Base-by-base conservation (phyloP, 345 rosid genomes). In the Salix viminalis region DNA sequence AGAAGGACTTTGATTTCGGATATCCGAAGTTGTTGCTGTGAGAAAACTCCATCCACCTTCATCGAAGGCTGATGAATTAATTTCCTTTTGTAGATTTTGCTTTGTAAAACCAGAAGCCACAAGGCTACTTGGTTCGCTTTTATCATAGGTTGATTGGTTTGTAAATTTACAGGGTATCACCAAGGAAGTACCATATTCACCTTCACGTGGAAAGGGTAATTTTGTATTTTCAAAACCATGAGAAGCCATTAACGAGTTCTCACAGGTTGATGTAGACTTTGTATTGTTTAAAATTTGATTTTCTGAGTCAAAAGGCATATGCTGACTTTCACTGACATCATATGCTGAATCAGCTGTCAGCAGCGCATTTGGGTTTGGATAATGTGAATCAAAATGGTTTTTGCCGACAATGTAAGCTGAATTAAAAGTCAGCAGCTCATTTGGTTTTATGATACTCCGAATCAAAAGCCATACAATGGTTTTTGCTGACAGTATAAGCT, bases 1-100 rank as follows among this genome's bases (percentile, higher is more conserved):
- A 13, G 23, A 65, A 21, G 54, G 77, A 66, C 66, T 75, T 75
- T 75, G 64, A n/a, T 65, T 50, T 28, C 36, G 65, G 50, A 75
- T 66, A 75, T 69, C 60, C 32, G n/a, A 15, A 39, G 69, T 44
- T 8, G 39, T 7, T 67, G 24, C 28, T 15, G 9, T 10, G 19
- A 19, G n/a, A 14, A 2, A 12, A 46, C 41, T 50, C 65, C 64
- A 66, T 21, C 7, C 46, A 76, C 34, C 72, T 34, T 46, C 66
- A 14, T 2, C 18, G 44, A 58, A 64, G 39, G 16, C 52, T 46
- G 71, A 26, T 34, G 48, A 71, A 37, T 65, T 65, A 14, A 12
- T 48, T 0, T 50, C 56, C 21, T 48, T 71, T 4, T 16, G 32
- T 16, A 5, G 68, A 39, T 60, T 60, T 69, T 76, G 70, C 4